phyloP scores from a whole-genome alignment of 495 filamentous ascomycete species.

The Hypoxylon crocopeplum region DNA sequence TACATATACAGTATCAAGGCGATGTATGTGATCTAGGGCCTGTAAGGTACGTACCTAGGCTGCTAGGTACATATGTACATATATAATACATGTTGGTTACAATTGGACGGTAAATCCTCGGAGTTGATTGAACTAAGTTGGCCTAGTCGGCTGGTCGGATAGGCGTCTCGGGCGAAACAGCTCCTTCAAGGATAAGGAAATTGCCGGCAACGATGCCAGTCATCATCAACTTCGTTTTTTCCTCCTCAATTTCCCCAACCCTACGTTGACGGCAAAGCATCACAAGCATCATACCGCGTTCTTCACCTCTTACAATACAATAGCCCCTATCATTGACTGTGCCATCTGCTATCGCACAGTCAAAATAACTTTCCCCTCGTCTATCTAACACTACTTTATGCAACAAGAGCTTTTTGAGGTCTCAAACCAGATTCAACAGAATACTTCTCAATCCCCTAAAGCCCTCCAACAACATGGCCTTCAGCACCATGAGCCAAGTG shows the following conservation, averaged over 20 bases:
- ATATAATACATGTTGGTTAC: neutral
- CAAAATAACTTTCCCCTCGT: conserved; percentile 48
- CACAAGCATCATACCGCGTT: conserved; percentile 10
- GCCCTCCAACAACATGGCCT: conserved; percentile 78
- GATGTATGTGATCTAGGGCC: too few relatives aligned
- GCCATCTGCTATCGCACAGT: conserved; percentile 69
- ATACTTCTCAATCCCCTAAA: conserved; percentile 49
- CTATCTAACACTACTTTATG: conserved; percentile 74
- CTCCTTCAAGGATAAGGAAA: conserved; percentile 8
- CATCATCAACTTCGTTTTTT: conserved; percentile 13
- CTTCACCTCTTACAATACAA: neutral
- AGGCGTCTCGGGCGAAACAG: too few relatives aligned
- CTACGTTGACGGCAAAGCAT: conserved; percentile 18
- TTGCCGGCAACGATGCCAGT: conserved; percentile 13
- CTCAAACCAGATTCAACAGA: conserved; percentile 59
- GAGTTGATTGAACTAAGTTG: neutral
- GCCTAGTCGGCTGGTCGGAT: too few relatives aligned
- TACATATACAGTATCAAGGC: too few relatives aligned
- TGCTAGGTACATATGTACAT: neutral
- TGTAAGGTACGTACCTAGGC: too few relatives aligned
- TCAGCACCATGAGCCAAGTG: conserved; percentile 57
- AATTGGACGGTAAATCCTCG: conserved; percentile 6
- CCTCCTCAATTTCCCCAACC: too few relatives aligned
- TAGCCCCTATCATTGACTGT: conserved; percentile 35
- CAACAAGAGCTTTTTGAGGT: conserved; percentile 76